Evolutionary conservation across 768 basidiomycete species (phyloP).

Genomic region (Boletus rufocinnamomeus): DNA sequence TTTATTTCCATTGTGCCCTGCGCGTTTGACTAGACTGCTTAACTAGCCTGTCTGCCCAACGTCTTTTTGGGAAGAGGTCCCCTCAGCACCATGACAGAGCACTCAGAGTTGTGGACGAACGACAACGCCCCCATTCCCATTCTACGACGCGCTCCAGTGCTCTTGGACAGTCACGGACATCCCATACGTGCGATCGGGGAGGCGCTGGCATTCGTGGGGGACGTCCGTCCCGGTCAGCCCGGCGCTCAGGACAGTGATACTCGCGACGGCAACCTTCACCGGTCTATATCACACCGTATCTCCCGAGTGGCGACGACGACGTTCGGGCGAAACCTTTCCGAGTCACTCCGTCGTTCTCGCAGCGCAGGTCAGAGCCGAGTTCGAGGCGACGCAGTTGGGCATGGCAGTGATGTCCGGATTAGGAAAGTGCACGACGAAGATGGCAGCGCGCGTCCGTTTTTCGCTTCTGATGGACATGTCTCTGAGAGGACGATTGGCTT

Average conservation of each 20-base stretch:
- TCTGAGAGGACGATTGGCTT: neutral
- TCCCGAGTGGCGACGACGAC: constrained; percentile 34
- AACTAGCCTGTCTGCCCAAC: neutral
- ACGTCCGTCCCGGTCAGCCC: neutral
- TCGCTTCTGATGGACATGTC: constrained; percentile 1
- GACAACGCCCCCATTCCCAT: constrained; percentile 20
- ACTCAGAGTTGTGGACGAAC: neutral
- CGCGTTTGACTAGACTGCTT: neutral
- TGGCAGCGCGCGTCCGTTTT: neutral
- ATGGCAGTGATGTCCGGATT: constrained; percentile 20
- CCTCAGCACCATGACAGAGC: constrained; percentile 15
- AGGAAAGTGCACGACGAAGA: constrained; percentile 20
- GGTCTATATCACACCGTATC: constrained; percentile 41
- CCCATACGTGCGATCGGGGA: constrained; percentile 15
- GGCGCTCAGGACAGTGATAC: neutral
- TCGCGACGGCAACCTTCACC: constrained; percentile 23
- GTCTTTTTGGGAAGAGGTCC: neutral
- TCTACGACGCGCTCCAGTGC: constrained; percentile 41
- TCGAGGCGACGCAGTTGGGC: neutral
- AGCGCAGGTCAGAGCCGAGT: constrained; percentile 9
- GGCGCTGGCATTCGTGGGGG: constrained; percentile 1
- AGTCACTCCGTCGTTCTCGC: constrained; percentile 19
- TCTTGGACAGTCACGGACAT: constrained; percentile 37
- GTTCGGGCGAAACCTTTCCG: constrained; percentile 34
- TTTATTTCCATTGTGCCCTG: neutral